Base-by-base conservation (phyloP, 1,284 basidiomycete species). In the Ustilago sp. region DNA sequence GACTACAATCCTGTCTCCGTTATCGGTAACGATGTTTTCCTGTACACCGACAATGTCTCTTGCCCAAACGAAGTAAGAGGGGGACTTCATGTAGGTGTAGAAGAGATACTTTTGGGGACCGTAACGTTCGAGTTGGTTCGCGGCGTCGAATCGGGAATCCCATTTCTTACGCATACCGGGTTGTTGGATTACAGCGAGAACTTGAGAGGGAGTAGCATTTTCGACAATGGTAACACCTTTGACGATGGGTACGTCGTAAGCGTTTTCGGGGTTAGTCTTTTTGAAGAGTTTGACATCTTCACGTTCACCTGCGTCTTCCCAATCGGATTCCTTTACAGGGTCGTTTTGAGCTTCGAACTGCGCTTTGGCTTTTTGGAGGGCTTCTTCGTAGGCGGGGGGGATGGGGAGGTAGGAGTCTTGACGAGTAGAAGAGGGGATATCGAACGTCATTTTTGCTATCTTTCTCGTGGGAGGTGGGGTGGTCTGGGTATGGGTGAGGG, bases 81-180 rank as follows among this genome's bases (percentile, higher is more conserved):
- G 81, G 19, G 75, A 77, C 69, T 83, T 83, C 65, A 82, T 69
- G 54, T 79, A 74, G 36, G 75, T 77, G 74, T 84, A 84, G 61
- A 84, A 78, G 8, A 73, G 60, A 53, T 51, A 77, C 54, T 63
- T 31, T 36, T 77, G 64, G 7, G 71, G 19, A 28, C 61, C 53
- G 59, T 74, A 78, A 0, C 76, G 62, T 45, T 78, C 72, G 52
- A 78, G 72, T 60, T 72, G 69, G 34, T 57, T 53, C 8, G 67
- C 69, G n/a, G 39, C 54, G 60, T 84, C 82, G 54, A 84, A 77
- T 12, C 82, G 75, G 4, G 75, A 60, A 48, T 84, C 82, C 82
- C 82, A 84, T 63, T 82, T 82, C 53, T 81, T 81, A 35, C 82
- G 73, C 61, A 83, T 77, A 19, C 80, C 80, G 12, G 82, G 82